Conservation (phyloP, 2,329 filamentous ascomycete species). For the Cytospora mali region DNA sequence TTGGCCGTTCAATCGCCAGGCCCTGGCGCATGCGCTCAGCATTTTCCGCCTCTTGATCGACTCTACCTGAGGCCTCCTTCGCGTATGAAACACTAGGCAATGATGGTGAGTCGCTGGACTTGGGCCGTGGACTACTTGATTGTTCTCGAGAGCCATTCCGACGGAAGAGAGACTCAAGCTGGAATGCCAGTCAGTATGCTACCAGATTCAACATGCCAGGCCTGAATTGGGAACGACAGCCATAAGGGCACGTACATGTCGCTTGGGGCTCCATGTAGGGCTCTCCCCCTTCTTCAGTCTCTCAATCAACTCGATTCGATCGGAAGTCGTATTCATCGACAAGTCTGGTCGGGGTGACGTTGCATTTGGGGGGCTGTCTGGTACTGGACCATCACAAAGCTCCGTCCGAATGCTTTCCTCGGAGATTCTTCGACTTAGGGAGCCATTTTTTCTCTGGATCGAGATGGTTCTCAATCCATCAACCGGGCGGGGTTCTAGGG, state of each 20-base stretch:
- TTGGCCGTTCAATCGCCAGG: slow-evolving; percentile 75
- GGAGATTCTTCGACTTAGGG: slow-evolving; percentile 46
- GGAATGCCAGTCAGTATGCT: slow-evolving; percentile 23
- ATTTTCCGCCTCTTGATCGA: slow-evolving; percentile 37
- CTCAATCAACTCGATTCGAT: slow-evolving; percentile 80
- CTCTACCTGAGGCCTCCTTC: slow-evolving; percentile 44
- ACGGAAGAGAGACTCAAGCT: slow-evolving; percentile 48
- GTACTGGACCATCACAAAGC: slow-evolving; percentile 60
- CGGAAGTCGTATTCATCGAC: slow-evolving; percentile 45
- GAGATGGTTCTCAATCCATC: background rate
- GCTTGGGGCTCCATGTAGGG: slow-evolving; percentile 71
- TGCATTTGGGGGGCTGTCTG: slow-evolving; percentile 43
- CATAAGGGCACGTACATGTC: slow-evolving; percentile 56
- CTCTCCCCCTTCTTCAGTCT: slow-evolving; percentile 79
- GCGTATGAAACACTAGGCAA: slow-evolving; percentile 52
- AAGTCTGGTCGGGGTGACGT: slow-evolving; percentile 37
- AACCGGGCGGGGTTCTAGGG: slow-evolving; percentile 9
- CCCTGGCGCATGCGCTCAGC: slow-evolving; percentile 55
- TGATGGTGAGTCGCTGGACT: slow-evolving; percentile 41
- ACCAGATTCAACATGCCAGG: background rate
- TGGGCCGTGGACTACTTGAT: slow-evolving; percentile 40
- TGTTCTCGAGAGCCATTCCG: slow-evolving; percentile 40
- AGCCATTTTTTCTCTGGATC: slow-evolving; percentile 9
- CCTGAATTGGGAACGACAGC: background rate
- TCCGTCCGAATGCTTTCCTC: slow-evolving; percentile 65